Evolutionary conservation across 352 stramenopile genomes (phyloP).

Genomic region (Ophiocytium majus): DNA sequence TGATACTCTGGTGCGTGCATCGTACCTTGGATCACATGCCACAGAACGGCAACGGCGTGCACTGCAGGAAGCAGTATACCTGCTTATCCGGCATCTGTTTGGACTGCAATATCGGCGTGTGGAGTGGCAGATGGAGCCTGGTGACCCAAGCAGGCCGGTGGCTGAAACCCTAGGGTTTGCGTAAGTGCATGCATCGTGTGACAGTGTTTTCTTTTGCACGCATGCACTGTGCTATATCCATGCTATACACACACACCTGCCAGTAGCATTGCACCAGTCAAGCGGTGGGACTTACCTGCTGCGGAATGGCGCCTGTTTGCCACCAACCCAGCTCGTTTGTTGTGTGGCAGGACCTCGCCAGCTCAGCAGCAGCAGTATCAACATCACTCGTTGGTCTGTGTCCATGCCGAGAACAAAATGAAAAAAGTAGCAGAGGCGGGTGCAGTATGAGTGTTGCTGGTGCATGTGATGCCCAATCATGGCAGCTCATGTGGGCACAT

Average conservation of each 20-base stretch:
- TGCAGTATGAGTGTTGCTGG: background rate
- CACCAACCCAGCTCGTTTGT: too few species aligned
- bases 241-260: background rate
- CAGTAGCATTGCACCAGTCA: too few species aligned
- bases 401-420: too few species aligned
- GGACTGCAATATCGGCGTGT: background rate
- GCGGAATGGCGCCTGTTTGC: too few species aligned
- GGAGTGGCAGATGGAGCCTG: conserved; percentile 2
- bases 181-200: background rate
- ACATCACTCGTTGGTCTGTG: too few species aligned
- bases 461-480: background rate
- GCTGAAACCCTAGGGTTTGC: background rate
- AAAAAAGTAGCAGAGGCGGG: background rate
- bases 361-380: too few species aligned
- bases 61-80: conserved; percentile 14
- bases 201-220: background rate
- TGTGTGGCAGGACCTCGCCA: too few species aligned
- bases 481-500: too few species aligned
- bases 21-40: too few species aligned
- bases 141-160: background rate
- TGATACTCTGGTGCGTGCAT: too few species aligned
- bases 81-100: conserved; percentile 19
- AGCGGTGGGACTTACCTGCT: too few species aligned
- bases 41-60: background rate
- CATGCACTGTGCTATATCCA: background rate